A percentile compares a stretch with the other conserved stretches of the same genome.
Evolutionary conservation across 495 filamentous ascomycete species (phyloP).

Genomic region (Neurospora sp.): DNA sequence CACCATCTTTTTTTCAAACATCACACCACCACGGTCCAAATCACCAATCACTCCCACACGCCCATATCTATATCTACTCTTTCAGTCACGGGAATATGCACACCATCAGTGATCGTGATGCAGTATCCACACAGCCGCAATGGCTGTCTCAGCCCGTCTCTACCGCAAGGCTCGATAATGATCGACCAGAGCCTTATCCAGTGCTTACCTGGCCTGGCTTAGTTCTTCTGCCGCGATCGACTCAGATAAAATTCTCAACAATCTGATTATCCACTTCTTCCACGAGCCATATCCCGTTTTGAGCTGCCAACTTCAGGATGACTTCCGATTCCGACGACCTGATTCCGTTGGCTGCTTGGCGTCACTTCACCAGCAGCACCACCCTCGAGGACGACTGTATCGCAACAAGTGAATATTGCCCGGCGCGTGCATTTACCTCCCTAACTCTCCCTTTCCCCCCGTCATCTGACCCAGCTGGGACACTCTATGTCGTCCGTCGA

Average conservation of each 20-base stretch:
- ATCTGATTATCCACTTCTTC: not conserved
- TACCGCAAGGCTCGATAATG: not conserved
- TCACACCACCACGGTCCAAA: not conserved
- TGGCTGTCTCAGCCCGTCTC: not conserved
- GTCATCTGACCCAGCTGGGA: not conserved
- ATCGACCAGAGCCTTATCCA: not conserved
- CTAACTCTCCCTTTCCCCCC: not conserved
- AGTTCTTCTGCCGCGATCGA: not conserved
- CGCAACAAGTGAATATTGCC: not conserved
- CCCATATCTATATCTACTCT: not conserved
- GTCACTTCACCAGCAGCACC: not conserved
- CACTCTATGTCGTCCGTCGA: not conserved
- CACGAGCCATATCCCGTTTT: not conserved
- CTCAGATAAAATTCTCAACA: not conserved
- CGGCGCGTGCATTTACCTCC: not conserved
- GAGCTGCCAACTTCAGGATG: not conserved
- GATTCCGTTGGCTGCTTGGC: not conserved
- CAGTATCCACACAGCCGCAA: not conserved
- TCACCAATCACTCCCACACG: not conserved
- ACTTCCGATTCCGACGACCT: not conserved
- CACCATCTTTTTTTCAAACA: not conserved
- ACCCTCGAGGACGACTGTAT: not conserved
- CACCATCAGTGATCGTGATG: not conserved
- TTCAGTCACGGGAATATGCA: not conserved
- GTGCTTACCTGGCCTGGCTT: not conserved